phyloP scores from a whole-genome alignment of 108 stramenopile genomes.

The Pseudonitzschia multiseries region DNA sequence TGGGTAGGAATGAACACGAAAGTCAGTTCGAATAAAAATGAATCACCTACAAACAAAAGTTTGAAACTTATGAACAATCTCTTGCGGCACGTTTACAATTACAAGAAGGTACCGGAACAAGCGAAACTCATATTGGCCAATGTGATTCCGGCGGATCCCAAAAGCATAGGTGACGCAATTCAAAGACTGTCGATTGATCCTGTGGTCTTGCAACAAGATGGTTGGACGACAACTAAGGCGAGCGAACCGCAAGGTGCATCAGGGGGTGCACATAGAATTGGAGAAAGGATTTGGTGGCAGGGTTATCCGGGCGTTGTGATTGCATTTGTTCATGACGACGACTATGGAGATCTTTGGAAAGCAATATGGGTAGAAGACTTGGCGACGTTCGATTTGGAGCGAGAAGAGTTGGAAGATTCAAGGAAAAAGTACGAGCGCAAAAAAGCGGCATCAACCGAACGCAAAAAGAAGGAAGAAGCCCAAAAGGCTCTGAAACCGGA shows the following conservation, averaged over 20 bases:
- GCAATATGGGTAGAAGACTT: conserved; percentile 74
- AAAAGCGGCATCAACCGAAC: conserved; percentile 29
- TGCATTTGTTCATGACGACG: conserved; percentile 77
- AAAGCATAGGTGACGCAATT: conserved; percentile 40
- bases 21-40: conserved; percentile 20
- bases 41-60: conserved; percentile 21
- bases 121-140: conserved; percentile 68
- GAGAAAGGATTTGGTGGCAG: conserved; percentile 63
- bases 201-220: conserved; percentile 72
- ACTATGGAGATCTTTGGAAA: conserved; percentile 85
- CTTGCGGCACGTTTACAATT: conserved; percentile 62
- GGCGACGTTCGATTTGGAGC: conserved; percentile 83
- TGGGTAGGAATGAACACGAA: conserved; percentile 15
- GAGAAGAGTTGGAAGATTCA: conserved; percentile 69
- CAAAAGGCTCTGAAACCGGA: conserved; percentile 22
- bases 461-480: conserved; percentile 17
- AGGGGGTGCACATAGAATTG: conserved; percentile 71
- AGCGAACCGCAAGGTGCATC: conserved; percentile 55
- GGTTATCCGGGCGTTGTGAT: conserved; percentile 74
- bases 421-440: conserved; percentile 62
- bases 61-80: conserved; percentile 44
- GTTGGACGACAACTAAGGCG: conserved; percentile 74
- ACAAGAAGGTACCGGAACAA: conserved; percentile 54
- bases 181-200: conserved; percentile 73
- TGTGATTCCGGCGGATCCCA: conserved; percentile 21